These are phyloP conservation scores for Acarospora socialis DNA, from an alignment of 2,329 filamentous ascomycete genomes.

Conservation along the genomic window DNA sequence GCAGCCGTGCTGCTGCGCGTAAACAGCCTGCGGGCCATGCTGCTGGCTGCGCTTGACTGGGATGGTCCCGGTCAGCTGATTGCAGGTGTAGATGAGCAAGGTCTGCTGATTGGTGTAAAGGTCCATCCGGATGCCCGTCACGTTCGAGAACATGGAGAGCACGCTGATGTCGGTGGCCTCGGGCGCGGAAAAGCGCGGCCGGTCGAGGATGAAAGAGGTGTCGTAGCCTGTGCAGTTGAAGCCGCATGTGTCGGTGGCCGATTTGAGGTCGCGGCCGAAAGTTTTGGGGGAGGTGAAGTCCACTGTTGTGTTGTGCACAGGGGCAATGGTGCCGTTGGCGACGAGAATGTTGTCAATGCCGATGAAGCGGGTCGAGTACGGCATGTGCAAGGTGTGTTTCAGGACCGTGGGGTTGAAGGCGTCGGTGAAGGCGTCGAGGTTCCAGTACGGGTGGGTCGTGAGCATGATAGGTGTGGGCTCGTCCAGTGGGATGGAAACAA, in stretches of 20 bases:
- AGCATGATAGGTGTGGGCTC: conserved; percentile 76
- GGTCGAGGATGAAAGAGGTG: conserved; percentile 36
- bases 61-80: conserved; percentile 53
- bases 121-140: conserved; percentile 69
- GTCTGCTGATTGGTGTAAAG: conserved; percentile 73
- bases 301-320: conserved; percentile 51
- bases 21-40: conserved; percentile 17
- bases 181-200: conserved; percentile 21
- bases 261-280: conserved; percentile 54
- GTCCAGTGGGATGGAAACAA: conserved; percentile 55
- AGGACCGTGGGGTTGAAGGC: conserved; percentile 49
- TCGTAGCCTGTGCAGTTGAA: conserved; percentile 74
- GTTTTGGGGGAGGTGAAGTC: conserved; percentile 68
- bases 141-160: conserved; percentile 50
- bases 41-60: conserved; percentile 28
- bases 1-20: conserved; percentile 7
- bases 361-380: conserved; percentile 56
- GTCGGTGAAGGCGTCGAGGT: conserved; percentile 66
- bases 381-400: conserved; percentile 60
- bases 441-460: conserved; percentile 65
- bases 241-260: conserved; percentile 61
- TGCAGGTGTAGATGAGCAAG: conserved; percentile 79
- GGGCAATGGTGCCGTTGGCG: conserved; percentile 28
- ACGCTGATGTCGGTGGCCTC: conserved; percentile 27
- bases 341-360: conserved; percentile 44